Evolutionary conservation across 177 flowering plant genomes (phyloP), one percentile per base, ranked within the genome.

Genomic region (Vitis hybrid): DNA sequence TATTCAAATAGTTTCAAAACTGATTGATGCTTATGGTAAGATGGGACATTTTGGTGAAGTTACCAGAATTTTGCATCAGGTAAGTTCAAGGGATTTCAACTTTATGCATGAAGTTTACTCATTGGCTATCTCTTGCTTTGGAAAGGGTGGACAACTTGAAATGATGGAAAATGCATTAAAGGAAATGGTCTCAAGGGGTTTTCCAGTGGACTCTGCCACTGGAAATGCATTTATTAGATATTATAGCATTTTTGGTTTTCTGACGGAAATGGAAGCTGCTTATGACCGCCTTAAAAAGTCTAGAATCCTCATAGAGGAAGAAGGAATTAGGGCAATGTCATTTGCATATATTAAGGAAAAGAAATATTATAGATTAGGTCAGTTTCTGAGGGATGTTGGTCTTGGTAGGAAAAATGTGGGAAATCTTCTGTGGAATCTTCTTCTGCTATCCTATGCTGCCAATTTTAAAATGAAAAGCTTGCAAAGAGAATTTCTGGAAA

Each of bases 391-490:
- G 76, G 90, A 83, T 66, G 94, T 91, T 1, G 98, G 98, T 70
- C 90, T 95, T 64, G 85, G 86, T 31, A 81, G 98, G 76, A 76
- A 59, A 72, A 83, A 91, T 73, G 76, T 80, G 4, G 94, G 96
- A 57, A 91, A 90, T 73, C 89, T 91, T 66, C 74, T 90, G 2
- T 95, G 98, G 99, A 95, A 93, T 73, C 80, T 90, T 70, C 69
- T 95, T 56, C 81, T 95, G 57, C 74, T 95, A 10, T 91, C 99
- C 4, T 90, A 89, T 84, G 99, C 96, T n/a, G 94, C 83, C 10
- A 89, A 88, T 62, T 93, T 95, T 74, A 95, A 87, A 71, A 95
- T 95, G 98, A 92, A 91, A 75, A 90, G 88, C 76, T 74, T 94
- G 83, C 99, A 92, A 70, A 86, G 97, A 72, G 94, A 89, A 69